These are phyloP conservation scores for Monosporascus sp. DNA, from an alignment of 2,329 filamentous ascomycete species.

Conservation along the genomic window DNA sequence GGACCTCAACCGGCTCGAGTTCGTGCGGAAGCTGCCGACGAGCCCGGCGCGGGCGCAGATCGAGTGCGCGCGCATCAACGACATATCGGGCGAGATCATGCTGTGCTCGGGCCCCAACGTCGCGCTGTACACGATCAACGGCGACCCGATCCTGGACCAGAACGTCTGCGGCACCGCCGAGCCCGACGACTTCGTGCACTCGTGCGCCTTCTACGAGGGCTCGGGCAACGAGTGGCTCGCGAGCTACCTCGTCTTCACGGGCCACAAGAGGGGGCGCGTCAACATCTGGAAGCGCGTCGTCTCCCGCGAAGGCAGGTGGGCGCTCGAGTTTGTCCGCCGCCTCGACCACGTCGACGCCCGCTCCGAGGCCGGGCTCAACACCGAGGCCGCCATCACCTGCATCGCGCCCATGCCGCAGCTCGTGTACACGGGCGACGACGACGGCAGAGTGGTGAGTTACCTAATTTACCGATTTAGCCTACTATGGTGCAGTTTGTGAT, in stretches of 20 bases:
- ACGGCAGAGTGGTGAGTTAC: conserved; percentile 74
- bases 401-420: conserved; percentile 76
- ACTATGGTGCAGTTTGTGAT: too few species aligned
- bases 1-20: conserved; percentile 88
- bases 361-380: conserved; percentile 52
- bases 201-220: conserved; percentile 90
- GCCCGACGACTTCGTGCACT: conserved; percentile 69
- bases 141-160: conserved; percentile 74
- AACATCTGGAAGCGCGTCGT: conserved; percentile 65
- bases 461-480: background rate
- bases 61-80: conserved; percentile 81
- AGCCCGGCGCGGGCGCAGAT: conserved; percentile 23
- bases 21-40: conserved; percentile 67
- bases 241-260: conserved; percentile 80
- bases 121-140: conserved; percentile 81
- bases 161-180: conserved; percentile 57
- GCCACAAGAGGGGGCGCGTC: conserved; percentile 76
- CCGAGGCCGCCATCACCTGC: conserved; percentile 72
- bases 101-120: conserved; percentile 73
- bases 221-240: conserved; percentile 88
- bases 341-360: conserved; percentile 73
- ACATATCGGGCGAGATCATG: conserved; percentile 84
- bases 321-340: conserved; percentile 70
- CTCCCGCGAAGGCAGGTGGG: conserved; percentile 57
- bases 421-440: conserved; percentile 92